Evolutionary conservation across 2,329 filamentous ascomycete genomes (phyloP).

Genomic region (Kalaharituber pfeilii): DNA sequence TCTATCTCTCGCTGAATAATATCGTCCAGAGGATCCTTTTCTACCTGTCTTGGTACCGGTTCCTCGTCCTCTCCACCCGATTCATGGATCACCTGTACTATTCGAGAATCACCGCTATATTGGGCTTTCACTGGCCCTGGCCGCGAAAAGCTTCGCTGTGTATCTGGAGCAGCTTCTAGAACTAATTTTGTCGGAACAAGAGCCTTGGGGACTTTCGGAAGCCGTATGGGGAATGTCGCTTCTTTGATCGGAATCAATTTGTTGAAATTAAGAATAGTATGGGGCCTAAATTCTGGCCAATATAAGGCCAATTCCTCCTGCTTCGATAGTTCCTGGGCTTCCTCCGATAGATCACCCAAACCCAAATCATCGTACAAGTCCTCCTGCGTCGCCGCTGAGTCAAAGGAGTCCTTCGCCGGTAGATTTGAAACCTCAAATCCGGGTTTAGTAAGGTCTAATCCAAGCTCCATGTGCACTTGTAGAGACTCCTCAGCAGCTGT

Average conservation of each 20-base stretch:
- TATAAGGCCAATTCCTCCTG: slow-evolving; percentile 59
- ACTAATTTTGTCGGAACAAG: slow-evolving; percentile 75
- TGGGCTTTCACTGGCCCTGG: slow-evolving; percentile 39
- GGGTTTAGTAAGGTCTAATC: slow-evolving; percentile 27
- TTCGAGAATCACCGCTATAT: slow-evolving; percentile 34
- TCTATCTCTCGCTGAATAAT: slow-evolving; percentile 65
- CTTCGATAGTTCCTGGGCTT: slow-evolving; percentile 39
- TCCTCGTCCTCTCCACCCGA: slow-evolving; percentile 33
- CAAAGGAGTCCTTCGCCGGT: slow-evolving; percentile 6
- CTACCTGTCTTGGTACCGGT: slow-evolving; percentile 35
- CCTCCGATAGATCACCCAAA: not conserved
- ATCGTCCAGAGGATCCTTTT: slow-evolving; percentile 48
- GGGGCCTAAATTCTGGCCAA: slow-evolving; percentile 64
- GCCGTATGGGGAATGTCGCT: slow-evolving; percentile 60
- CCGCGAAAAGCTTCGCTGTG: slow-evolving; percentile 72
- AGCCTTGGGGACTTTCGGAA: slow-evolving; percentile 60
- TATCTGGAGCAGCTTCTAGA: slow-evolving; percentile 69
- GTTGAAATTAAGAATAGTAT: slow-evolving; percentile 60
- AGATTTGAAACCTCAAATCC: not conserved
- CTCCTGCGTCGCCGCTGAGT: slow-evolving; percentile 14
- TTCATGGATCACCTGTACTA: slow-evolving; percentile 32
- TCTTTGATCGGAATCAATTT: slow-evolving; percentile 65
- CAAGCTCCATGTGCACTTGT: slow-evolving; percentile 34
- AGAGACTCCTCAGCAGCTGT: slow-evolving; percentile 25
- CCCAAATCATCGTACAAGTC: slow-evolving; percentile 3